Conservation (phyloP, 2,329 filamentous ascomycete species). For the Drechslerella coelobrocha region DNA sequence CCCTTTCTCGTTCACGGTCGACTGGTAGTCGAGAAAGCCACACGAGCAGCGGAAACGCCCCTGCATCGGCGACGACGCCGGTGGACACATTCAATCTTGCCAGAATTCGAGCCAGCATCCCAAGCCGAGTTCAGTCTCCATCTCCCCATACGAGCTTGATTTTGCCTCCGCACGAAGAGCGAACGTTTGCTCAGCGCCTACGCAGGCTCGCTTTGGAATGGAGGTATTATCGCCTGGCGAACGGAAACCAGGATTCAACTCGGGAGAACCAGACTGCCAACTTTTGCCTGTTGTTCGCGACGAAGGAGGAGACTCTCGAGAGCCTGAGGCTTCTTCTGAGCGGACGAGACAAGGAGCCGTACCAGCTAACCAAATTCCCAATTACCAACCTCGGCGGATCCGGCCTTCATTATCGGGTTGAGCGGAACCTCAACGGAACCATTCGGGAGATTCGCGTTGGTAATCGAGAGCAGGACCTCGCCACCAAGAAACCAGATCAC, state of each 20-base stretch:
- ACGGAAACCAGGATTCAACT: conserved; percentile 42
- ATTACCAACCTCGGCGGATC: conserved; percentile 41
- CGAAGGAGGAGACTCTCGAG: conserved; percentile 47
- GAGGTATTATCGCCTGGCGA: conserved; percentile 46
- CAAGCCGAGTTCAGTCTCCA: conserved; percentile 43
- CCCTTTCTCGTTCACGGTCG: conserved; percentile 45
- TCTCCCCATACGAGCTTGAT: conserved; percentile 46
- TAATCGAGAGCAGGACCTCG: conserved; percentile 36
- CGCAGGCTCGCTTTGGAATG: conserved; percentile 49
- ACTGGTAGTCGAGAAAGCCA: conserved; percentile 48
- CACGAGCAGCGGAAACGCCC: conserved; percentile 30
- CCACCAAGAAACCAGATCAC: conserved; percentile 32
- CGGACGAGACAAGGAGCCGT: conserved; percentile 42
- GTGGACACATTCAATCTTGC: conserved; percentile 49
- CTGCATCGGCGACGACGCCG: conserved; percentile 30
- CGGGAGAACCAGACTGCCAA: conserved; percentile 45
- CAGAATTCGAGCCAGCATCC: conserved; percentile 49
- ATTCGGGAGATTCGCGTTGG: conserved; percentile 49
- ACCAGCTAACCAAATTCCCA: conserved; percentile 43
- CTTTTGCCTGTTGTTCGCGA: conserved; percentile 44
- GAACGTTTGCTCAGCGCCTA: conserved; percentile 48
- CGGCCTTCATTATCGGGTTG: conserved; percentile 42
- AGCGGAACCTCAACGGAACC: conserved; percentile 43
- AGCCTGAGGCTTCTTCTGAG: conserved; percentile 45
- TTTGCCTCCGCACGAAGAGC: conserved; percentile 47